Percentiles rank a stretch among this genome's conserved stretches.
These are phyloP conservation scores for Plectranthus barbatus DNA, from an alignment of 257 asterid species.

Conservation along the genomic window DNA sequence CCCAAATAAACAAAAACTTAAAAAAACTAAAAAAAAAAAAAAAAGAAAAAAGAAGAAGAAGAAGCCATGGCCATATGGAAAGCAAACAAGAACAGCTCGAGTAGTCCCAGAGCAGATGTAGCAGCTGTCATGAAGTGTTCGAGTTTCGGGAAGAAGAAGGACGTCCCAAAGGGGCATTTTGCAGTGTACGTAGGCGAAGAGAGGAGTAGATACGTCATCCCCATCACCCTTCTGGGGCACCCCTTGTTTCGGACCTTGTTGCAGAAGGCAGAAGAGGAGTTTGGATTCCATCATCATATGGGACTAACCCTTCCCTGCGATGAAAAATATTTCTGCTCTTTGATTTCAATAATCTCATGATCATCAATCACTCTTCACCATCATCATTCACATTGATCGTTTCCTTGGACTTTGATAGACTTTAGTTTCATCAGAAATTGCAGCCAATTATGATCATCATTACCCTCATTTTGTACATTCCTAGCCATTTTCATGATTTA, in stretches of 20 bases:
- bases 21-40: background rate
- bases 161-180: constrained; percentile 71
- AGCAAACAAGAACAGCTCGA: constrained; percentile 21
- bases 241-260: constrained; percentile 51
- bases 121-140: constrained; percentile 36
- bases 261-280: constrained; percentile 64
- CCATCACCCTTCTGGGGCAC: constrained; percentile 37
- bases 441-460: too few species aligned
- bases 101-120: background rate
- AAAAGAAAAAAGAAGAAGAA: background rate
- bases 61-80: constrained; percentile 31
- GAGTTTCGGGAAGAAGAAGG: constrained; percentile 38
- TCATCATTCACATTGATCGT: background rate
- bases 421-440: background rate
- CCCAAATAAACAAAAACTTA: too few species aligned
- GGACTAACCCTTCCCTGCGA: constrained; percentile 70
- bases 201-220: constrained; percentile 45
- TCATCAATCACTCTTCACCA: background rate
- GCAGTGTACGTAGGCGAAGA: constrained; percentile 58
- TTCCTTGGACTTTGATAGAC: background rate
- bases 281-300: constrained; percentile 54
- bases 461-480: too few species aligned
- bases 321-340: constrained; percentile 55
- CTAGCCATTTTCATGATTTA: too few species aligned
- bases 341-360: constrained; percentile 37